Base-by-base conservation (phyloP, 1,284 basidiomycete genomes). In the Cryptococcus floricola region DNA sequence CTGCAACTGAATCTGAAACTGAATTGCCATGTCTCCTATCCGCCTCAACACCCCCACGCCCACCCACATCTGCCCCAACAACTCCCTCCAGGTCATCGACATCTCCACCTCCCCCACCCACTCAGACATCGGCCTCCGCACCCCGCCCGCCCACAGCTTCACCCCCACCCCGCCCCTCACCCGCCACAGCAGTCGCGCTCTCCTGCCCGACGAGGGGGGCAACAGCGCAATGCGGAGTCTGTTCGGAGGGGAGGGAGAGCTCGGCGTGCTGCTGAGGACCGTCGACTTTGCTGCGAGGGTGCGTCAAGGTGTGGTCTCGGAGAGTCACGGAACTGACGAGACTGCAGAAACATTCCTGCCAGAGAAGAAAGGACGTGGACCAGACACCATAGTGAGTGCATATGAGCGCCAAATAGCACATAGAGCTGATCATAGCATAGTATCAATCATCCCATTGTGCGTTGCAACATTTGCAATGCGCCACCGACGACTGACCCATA, bases 201-300 rank as follows among this genome's bases (percentile, higher is more conserved):
- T 34, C 6, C 31, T 34, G 10, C 54, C 38, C 13, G 54, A 54
- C 34, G 53, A 34, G 28, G 39, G 25, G 27, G 49, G 41, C 4
- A 42, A 31, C 13, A 39, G 4, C 16, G 28, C 2, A 44, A 18
- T 13, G 39, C 45, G 31, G 54, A 54, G 54, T 12, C 57, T 39
- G 39, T 51, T 49, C 16, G 39, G 28, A 25, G 58, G 48, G 25
- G 64, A 63, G 48, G 53, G 59, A 18, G 66, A 68, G 42, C 31
- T 64, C 49, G 59, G 61, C 28, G 52, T 68, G 2, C 57, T 77
- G 37, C 54, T 77, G 50, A 58, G 66, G 47, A 77, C 76, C 12
- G 57, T 74, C 3, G 71, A 75, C 54, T 77, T 77, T 59, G 74
- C 76, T 4, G 74, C 76, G 8, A 68, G 66, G 50, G 75, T 76